Base-by-base conservation (phyloP, 495 filamentous ascomycete species). In the Schizothecium vesticola region DNA sequence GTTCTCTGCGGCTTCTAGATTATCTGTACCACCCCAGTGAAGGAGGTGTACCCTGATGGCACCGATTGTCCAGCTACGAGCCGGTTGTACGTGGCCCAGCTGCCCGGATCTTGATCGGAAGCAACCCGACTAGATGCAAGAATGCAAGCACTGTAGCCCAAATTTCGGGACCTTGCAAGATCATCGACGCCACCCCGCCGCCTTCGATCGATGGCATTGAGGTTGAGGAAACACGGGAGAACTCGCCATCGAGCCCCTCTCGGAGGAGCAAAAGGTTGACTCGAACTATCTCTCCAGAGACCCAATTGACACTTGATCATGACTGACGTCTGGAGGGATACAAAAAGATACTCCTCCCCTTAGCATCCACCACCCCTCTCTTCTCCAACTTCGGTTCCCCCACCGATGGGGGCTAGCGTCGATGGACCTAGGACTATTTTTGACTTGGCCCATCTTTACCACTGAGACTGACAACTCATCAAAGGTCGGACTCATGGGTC, bases 331-430 rank as follows among this genome's bases (percentile, higher is more conserved):
- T n/a, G 43, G 43, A n/a, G 43, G 43, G 19, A 59, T n/a, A 59
- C 23, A 65, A 63, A 4, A 25, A 16, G 22, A 24, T 43, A 36
- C 24, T 58, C 12, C 25, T 43, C 23, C 55, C 63, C 24, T 51
- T 19, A 8, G n/a, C 19, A 26, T 19, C 60, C 1, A 61, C 25
- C 9, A 33, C 65, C 59, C 64, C 25, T 59, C 29, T 56, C 55
- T 51, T 19, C n/a, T 33, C 58, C 57, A 33, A 59, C 63, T 51
- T 64, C 61, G 33, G 55, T 43, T 56, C 55, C 63, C 68, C 62
- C 69, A 66, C 71, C 31, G 43, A 58, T 65, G 69, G 66, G 71
- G 66, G 69, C 69, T 61, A 62, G 71, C 70, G 33, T 28, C 26
- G 59, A 56, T 36, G 25, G 24, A 23, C 26, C 60, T 67, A 36